These are phyloP conservation scores for Dryas octopetala DNA, from an alignment of 306 rosid species.

Conservation along the genomic window DNA sequence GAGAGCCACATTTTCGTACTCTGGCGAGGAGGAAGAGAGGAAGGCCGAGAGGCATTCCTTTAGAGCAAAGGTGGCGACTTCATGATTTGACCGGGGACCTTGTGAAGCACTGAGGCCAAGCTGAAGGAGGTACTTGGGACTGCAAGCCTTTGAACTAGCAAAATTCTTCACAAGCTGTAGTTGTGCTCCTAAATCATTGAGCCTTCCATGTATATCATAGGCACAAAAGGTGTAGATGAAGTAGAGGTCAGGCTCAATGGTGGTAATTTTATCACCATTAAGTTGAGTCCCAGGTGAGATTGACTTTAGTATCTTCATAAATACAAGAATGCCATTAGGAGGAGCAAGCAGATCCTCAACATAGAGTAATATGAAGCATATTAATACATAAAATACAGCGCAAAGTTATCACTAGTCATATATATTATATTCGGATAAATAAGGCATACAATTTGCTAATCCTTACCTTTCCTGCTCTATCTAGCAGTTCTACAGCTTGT, in stretches of 20 bases:
- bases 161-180: slow-evolving; percentile 54
- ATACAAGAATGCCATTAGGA: slow-evolving; percentile 26
- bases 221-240: slow-evolving; percentile 71
- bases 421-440: slow-evolving; percentile 1
- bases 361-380: slow-evolving; percentile 4
- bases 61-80: slow-evolving; percentile 73
- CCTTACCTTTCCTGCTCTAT: slow-evolving; percentile 86
- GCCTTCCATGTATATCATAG: slow-evolving; percentile 78
- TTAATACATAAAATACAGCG: slow-evolving; percentile 2
- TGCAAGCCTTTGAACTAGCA: slow-evolving; percentile 67
- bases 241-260: slow-evolving; percentile 57
- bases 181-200: slow-evolving; percentile 61
- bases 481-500: slow-evolving; percentile 62
- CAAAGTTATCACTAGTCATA: neutral
- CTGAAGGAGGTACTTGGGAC: slow-evolving; percentile 69
- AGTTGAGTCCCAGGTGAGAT: slow-evolving; percentile 43
- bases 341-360: slow-evolving; percentile 24
- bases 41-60: slow-evolving; percentile 75
- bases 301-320: slow-evolving; percentile 72
- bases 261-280: slow-evolving; percentile 35
- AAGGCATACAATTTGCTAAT: neutral
- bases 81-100: slow-evolving; percentile 61
- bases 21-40: slow-evolving; percentile 70
- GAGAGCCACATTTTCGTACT: slow-evolving; percentile 69
- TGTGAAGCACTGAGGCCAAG: slow-evolving; percentile 75